Evolutionary conservation across 805 yeast genomes (phyloP), one percentile per base, ranked within the genome.

Genomic region (Hemisphaericaspora nanyangensis): DNA sequence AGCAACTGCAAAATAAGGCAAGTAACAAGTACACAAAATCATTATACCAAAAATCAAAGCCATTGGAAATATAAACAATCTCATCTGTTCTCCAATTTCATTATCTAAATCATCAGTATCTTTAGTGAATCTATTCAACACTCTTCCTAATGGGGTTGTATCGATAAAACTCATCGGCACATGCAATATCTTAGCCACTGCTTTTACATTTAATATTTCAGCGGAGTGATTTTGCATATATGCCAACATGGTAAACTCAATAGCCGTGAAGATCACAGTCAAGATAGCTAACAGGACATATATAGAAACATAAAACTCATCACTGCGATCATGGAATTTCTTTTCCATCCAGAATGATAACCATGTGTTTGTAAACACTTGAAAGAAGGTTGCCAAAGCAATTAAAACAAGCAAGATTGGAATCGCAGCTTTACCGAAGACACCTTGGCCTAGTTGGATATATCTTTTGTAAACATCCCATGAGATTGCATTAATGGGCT

Each of bases 1-100:
- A 7, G 79, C 68, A 45, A 77, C 63, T 8, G 78, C 73, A 54
- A 75, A 76, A 69, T 70, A 77, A 5, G 80, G 81, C 44, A 76
- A 60, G 50, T 68, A 76, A 45, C 69, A 64, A 40, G 69, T 64
- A 58, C 77, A 72, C 48, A 76, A 66, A 29, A 68, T 61, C 35
- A 65, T 46, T 42, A 68, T 56, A 45, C 70, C 70, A 43, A 63
- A 56, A 36, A 68, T 65, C 20, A 57, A 51, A 13, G 71, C 70
- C 34, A 64, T 48, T 15, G 72, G 71, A 52, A 64, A 66, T 13
- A 68, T 42, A 40, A 68, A 65, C 41, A 66, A 54, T 38, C 70
- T 53, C 49, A 65, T 49, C 45, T 68, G 72, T 44, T 68, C 72
- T 17, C 72, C 70, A 42, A 68, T 55, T 45, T 65, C 72, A 45